A percentile compares a stretch with the other conserved stretches of the same genome.
phyloP scores from a whole-genome alignment of 495 filamentous ascomycete species.

The Aspergillus diversus region DNA sequence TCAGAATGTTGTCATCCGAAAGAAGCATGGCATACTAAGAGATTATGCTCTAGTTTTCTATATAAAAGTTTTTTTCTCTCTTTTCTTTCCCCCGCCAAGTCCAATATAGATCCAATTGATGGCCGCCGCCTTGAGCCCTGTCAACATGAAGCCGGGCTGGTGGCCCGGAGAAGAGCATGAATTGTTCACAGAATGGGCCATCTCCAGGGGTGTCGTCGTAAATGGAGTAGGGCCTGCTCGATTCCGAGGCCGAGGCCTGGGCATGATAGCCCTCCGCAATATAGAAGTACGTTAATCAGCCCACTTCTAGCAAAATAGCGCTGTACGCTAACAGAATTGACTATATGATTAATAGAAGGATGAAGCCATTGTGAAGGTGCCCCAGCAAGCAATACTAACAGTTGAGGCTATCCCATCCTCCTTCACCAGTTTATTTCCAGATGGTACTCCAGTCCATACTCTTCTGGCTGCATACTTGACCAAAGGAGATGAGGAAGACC shows the following conservation, averaged over 20 bases:
- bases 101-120: neutral
- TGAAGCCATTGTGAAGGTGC: constrained; percentile 64
- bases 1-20: neutral
- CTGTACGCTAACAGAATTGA: neutral
- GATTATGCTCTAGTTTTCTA: neutral
- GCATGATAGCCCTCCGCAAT: constrained; percentile 67
- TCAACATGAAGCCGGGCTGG: constrained; percentile 39
- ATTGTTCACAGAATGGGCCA: constrained; percentile 66
- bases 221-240: constrained; percentile 61
- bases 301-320: neutral
- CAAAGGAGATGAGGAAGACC: constrained; percentile 41
- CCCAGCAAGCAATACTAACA: constrained; percentile 64
- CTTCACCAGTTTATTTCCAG: constrained; percentile 46
- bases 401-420: constrained; percentile 58
- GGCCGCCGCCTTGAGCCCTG: neutral
- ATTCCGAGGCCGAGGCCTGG: constrained; percentile 71
- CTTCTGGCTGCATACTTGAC: constrained; percentile 72
- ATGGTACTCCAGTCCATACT: constrained; percentile 65
- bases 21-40: constrained; percentile 1
- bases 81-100: neutral
- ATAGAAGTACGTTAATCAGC: constrained; percentile 56
- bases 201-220: constrained; percentile 56
- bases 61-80: neutral
- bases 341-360: constrained; percentile 38
- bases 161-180: constrained; percentile 51